A percentile compares a stretch with the other conserved stretches of the same genome.
Evolutionary conservation across 352 stramenopile genomes (phyloP).

Genomic region (Phytophthora hibernalis): DNA sequence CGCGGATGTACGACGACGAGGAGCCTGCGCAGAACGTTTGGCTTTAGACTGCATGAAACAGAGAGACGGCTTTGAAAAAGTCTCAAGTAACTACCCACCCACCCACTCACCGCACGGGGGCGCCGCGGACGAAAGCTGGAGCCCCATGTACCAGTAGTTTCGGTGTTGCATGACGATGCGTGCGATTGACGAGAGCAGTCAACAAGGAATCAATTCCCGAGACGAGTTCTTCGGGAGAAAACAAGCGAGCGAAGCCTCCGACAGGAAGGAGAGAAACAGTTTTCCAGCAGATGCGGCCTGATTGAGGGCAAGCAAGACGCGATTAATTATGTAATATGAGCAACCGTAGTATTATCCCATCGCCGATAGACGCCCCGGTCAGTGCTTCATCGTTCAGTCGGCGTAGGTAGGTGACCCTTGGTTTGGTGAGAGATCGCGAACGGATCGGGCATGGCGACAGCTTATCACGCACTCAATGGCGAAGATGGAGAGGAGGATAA

Average conservation of each 20-base stretch:
- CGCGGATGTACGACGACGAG: conserved; percentile 66
- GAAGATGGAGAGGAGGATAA: conserved; percentile 5
- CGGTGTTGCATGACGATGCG: conserved; percentile 44
- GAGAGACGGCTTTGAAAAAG: conserved; percentile 15
- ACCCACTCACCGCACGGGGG: conserved; percentile 22
- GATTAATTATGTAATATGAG: conserved; percentile 65
- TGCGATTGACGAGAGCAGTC: conserved; percentile 52
- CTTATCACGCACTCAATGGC: conserved; percentile 43
- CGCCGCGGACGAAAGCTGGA: conserved; percentile 40
- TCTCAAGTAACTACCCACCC: conserved; percentile 7
- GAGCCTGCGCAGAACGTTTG: conserved; percentile 78
- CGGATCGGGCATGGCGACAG: conserved; percentile 27
- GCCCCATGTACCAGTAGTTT: conserved; percentile 49
- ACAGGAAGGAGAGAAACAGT: conserved; percentile 42
- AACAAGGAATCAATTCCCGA: conserved; percentile 27
- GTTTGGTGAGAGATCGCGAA: conserved; percentile 13
- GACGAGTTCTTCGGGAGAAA: conserved; percentile 4
- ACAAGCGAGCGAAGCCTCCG: conserved; percentile 28
- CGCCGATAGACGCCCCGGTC: conserved; percentile 1
- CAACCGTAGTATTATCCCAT: conserved; percentile 42
- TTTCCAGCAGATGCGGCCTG: conserved; percentile 35
- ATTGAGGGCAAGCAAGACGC: conserved; percentile 30
- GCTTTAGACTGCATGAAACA: conserved; percentile 56
- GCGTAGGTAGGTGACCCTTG: conserved; percentile 22
- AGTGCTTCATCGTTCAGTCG: background rate